Conservation (phyloP, 83 land plant species). For the Picea abies region DNA sequence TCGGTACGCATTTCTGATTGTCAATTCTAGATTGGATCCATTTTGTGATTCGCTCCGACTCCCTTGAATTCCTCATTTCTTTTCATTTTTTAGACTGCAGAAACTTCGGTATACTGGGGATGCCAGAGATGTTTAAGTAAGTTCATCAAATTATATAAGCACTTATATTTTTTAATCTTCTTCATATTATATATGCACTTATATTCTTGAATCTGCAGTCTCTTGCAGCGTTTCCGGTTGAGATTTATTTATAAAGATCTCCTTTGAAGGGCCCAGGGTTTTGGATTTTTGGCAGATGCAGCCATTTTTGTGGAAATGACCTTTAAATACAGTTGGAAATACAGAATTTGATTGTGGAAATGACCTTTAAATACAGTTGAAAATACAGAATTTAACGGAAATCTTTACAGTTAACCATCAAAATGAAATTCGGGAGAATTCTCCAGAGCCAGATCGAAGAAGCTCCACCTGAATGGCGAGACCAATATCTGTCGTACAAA, state of each 20-base stretch:
- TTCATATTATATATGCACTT: not conserved
- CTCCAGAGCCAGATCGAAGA: conserved; percentile 71
- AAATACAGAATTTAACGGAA: not conserved
- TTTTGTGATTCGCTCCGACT: too few species aligned
- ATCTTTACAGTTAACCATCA: not conserved
- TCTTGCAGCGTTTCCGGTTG: not conserved
- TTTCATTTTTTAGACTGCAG: too few species aligned
- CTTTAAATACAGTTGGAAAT: not conserved
- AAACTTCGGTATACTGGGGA: too few species aligned
- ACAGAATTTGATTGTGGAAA: not conserved
- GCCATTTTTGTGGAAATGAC: not conserved
- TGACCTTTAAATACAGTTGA: not conserved
- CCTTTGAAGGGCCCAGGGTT: too few species aligned
- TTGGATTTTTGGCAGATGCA: not conserved
- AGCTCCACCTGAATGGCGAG: conserved; percentile 80
- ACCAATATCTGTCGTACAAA: conserved; percentile 86
- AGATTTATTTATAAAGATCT: not conserved
- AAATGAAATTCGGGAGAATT: conserved; percentile 83
- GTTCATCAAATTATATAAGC: not conserved
- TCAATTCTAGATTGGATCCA: too few species aligned
- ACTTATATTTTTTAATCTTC: not conserved
- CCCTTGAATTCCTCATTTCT: too few species aligned
- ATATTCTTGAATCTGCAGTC: not conserved
- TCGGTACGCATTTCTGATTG: too few species aligned
- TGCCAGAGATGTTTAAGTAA: too few species aligned